Conservation (phyloP, 2,329 filamentous ascomycete genomes). For the Pestalotiopsis sp. region DNA sequence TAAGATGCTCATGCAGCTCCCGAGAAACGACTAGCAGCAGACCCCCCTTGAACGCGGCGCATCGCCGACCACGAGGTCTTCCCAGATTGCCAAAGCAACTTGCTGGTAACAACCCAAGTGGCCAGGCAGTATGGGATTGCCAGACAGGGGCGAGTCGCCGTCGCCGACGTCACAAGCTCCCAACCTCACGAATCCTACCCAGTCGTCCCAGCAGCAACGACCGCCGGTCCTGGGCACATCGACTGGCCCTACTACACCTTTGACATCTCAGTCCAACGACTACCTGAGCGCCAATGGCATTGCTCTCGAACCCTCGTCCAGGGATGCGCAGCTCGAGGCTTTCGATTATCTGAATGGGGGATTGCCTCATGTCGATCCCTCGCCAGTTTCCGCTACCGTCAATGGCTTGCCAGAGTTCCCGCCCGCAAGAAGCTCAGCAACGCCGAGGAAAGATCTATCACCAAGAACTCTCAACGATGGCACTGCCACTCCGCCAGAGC, state of each 20-base stretch:
- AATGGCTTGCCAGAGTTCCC: constrained; percentile 16
- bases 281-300: constrained; percentile 21
- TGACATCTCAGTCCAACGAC: neutral
- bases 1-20: neutral
- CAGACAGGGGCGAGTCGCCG: constrained; percentile 33
- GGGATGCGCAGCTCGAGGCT: constrained; percentile 24
- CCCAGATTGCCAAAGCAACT: neutral
- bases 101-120: neutral
- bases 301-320: constrained; percentile 21
- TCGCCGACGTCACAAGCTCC: constrained; percentile 37
- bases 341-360: constrained; percentile 42
- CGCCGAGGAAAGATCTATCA: constrained; percentile 21
- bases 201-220: constrained; percentile 24
- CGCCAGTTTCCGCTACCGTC: constrained; percentile 25
- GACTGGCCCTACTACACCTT: constrained; percentile 21
- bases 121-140: constrained; percentile 24
- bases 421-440: constrained; percentile 10
- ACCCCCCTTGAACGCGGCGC: neutral
- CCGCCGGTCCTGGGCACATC: constrained; percentile 25
- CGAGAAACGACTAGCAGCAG: neutral
- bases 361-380: constrained; percentile 32
- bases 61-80: neutral
- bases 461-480: constrained; percentile 19
- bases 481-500: constrained; percentile 25
- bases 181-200: constrained; percentile 25